Evolutionary conservation across 306 rosid species (phyloP).

Genomic region (Boehmeria nivea): DNA sequence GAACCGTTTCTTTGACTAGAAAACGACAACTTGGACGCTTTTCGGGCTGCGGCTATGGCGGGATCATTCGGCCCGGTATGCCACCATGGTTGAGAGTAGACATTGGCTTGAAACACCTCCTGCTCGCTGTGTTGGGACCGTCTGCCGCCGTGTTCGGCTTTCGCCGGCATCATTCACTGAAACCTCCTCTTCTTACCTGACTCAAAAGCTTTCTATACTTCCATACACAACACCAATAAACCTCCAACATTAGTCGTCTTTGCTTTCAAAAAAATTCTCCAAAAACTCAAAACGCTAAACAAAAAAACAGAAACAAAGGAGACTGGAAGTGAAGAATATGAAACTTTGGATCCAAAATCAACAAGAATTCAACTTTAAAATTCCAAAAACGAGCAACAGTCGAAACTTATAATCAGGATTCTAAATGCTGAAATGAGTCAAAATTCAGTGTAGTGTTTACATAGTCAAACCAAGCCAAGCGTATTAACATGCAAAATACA

Average conservation of each 20-base stretch:
- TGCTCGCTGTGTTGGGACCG: constrained; percentile 26
- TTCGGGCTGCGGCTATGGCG: constrained; percentile 18
- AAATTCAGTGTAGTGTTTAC: too few relatives aligned
- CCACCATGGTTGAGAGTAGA: constrained; percentile 67
- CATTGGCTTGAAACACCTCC: constrained; percentile 35
- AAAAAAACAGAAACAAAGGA: too few relatives aligned
- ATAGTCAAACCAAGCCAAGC: too few relatives aligned
- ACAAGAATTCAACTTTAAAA: too few relatives aligned
- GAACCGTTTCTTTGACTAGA: constrained; percentile 33
- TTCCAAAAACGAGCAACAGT: too few relatives aligned
- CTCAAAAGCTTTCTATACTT: neutral
- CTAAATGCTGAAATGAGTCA: too few relatives aligned
- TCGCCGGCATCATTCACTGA: constrained; percentile 59
- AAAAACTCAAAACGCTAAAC: too few relatives aligned
- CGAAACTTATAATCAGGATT: too few relatives aligned
- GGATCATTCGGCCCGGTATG: constrained; percentile 27
- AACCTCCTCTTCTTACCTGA: constrained; percentile 19
- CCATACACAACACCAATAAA: neutral
- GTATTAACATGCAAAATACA: neutral
- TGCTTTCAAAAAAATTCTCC: too few relatives aligned
- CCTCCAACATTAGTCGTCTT: too few relatives aligned
- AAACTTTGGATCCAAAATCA: constrained; percentile 1
- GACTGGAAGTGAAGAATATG: too few relatives aligned
- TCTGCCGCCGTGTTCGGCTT: constrained; percentile 44
- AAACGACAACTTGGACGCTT: constrained; percentile 36